Base-by-base conservation (phyloP, 78 protist genomes). In the Cavenderia fasciculata region DNA sequence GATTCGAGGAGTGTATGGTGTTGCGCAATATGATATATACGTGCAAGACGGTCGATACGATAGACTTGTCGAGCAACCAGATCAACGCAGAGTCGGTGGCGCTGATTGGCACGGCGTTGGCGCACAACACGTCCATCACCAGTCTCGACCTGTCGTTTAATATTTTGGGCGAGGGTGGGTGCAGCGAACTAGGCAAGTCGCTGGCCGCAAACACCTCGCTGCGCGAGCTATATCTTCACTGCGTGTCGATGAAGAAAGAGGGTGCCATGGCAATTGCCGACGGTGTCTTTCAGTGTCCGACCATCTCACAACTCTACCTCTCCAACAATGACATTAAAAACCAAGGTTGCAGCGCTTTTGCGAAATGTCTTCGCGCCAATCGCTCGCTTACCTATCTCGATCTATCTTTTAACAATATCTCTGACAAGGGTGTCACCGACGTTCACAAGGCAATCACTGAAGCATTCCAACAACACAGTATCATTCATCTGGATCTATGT, bases 171-270 rank as follows among this genome's bases (percentile, higher is more conserved):
- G 27, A 68, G 2, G 2, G 12, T 16, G 89, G 89, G 5, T 33
- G 47, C 12, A 18, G 19, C 11, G 52, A 49, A 27, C 14, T 82
- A 2, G 59, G 78, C 18, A 46, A 52, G 11, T 19, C 71, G 7
- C 51, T 82, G 18, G 31, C 34, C 27, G 12, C 6, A 1, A 82
- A 82, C 44, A 82, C 23, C 56, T 14, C 59, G 12, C 1, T 82
- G 10, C 38, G 46, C 4, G 27, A 19, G 19, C 74, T 82, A 5
- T 3, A 68, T 29, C 54, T 82, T 2, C 89, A 82, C 43, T 82
- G 89, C 33, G 89, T 82, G 19, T 11, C 71, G 19, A 68, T 86
- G 84, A 74, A 62, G 59, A 86, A 86, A 27, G 75, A 54, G 31
- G 92, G 92, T 29, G 59, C 57, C 41, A 38, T 23, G 33, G 8